These are phyloP conservation scores for Clonostachys solani DNA, from an alignment of 2,329 filamentous ascomycete species.

Conservation along the genomic window DNA sequence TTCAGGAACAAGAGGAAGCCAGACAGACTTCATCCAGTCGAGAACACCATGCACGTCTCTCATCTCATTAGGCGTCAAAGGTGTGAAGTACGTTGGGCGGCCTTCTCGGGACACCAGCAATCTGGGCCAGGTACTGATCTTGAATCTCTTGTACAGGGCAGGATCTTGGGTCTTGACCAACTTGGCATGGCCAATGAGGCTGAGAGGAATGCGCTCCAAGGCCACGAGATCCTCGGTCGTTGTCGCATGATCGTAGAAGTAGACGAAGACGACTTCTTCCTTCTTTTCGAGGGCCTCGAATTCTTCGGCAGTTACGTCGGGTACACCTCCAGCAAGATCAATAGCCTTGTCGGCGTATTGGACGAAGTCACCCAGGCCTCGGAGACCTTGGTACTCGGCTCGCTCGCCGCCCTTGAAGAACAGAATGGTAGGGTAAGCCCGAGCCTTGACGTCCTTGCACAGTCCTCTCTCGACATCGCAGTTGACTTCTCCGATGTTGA, in stretches of 20 bases:
- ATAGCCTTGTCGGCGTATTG: constrained; percentile 84
- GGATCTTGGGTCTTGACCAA: constrained; percentile 87
- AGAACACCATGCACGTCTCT: constrained; percentile 75
- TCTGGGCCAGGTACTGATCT: constrained; percentile 96
- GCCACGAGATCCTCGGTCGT: constrained; percentile 88
- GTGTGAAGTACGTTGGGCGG: constrained; percentile 84
- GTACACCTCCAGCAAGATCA: constrained; percentile 70
- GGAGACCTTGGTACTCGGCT: constrained; percentile 87
- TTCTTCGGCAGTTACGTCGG: constrained; percentile 70
- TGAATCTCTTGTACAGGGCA: constrained; percentile 75
- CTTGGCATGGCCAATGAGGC: constrained; percentile 85
- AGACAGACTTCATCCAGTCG: constrained; percentile 92
- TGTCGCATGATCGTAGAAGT: constrained; percentile 96
- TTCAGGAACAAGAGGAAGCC: constrained; percentile 94
- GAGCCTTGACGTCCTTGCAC: constrained; percentile 85
- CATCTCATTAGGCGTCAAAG: constrained; percentile 86
- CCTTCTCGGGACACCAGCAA: constrained; percentile 86
- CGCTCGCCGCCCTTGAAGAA: constrained; percentile 92
- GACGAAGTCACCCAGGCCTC: constrained; percentile 86
- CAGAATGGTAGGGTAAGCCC: constrained; percentile 81
- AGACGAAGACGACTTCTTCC: constrained; percentile 93
- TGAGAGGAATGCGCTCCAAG: constrained; percentile 80
- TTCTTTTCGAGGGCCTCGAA: constrained; percentile 85
- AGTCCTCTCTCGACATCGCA: constrained; percentile 81
- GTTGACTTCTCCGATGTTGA: constrained; percentile 95